A percentile compares a stretch with the other conserved stretches of the same genome.
Evolutionary conservation across 140 eudicot species (phyloP).

Genomic region (Ambrosia hybrid): DNA sequence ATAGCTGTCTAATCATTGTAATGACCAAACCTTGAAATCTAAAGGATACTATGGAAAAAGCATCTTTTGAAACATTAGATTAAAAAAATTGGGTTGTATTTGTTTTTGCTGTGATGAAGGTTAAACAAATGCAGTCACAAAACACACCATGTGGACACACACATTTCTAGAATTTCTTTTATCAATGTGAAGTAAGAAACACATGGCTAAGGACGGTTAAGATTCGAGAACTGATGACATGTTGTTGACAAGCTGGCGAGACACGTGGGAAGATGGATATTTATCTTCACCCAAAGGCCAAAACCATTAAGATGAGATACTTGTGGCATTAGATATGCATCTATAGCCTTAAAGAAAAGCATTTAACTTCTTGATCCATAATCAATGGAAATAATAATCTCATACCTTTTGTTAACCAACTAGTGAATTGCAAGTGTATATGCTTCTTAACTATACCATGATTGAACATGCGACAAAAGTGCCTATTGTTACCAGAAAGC

Average conservation of each 20-base stretch:
- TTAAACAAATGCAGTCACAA: neutral
- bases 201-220: conserved; percentile 13
- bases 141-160: conserved; percentile 13
- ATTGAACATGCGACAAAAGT: neutral
- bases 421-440: neutral
- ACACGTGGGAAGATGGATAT: neutral
- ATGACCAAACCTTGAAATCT: conserved; percentile 5
- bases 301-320: conserved; percentile 10
- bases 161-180: conserved; percentile 3
- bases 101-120: neutral
- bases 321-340: conserved; percentile 21
- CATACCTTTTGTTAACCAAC: neutral
- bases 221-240: conserved; percentile 1
- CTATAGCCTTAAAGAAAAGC: conserved; percentile 2
- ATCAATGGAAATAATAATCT: conserved; percentile 15
- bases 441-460: neutral
- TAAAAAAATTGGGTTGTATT: neutral
- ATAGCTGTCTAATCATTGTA: conserved; percentile 20
- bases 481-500: neutral
- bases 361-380: conserved; percentile 11
- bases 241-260: conserved; percentile 9
- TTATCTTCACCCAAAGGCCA: conserved; percentile 3
- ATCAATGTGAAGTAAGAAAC: conserved; percentile 6
- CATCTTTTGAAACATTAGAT: conserved; percentile 1
- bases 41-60: conserved; percentile 1